Conservation (phyloP, 805 yeast genomes). For the Lachancea waltii region DNA sequence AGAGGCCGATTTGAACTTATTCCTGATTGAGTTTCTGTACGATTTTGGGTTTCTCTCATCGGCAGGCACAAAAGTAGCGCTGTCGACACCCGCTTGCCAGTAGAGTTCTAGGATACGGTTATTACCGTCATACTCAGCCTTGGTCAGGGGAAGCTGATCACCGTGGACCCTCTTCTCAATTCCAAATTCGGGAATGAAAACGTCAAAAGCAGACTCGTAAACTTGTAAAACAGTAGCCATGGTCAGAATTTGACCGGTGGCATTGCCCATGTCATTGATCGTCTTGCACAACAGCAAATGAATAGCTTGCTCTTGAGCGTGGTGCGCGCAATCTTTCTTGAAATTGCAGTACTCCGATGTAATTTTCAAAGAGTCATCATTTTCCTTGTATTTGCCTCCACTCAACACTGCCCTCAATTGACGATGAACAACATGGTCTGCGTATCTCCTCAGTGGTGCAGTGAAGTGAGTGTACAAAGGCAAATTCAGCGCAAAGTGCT, state of each 20-base stretch:
- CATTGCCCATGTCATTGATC: constrained; percentile 61
- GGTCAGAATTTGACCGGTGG: constrained; percentile 75
- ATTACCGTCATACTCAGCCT: constrained; percentile 82
- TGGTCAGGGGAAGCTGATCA: constrained; percentile 85
- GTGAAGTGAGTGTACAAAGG: constrained; percentile 91
- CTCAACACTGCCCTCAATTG: constrained; percentile 68
- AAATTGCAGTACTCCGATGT: constrained; percentile 90
- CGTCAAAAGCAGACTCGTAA: constrained; percentile 93
- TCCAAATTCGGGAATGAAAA: constrained; percentile 85
- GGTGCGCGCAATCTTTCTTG: constrained; percentile 88
- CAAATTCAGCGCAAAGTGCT: constrained; percentile 73
- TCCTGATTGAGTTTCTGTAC: constrained; percentile 70
- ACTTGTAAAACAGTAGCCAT: constrained; percentile 88
- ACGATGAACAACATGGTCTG: constrained; percentile 87
- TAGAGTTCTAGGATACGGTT: constrained; percentile 67
- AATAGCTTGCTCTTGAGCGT: constrained; percentile 91
- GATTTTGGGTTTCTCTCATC: constrained; percentile 77
- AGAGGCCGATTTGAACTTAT: constrained; percentile 67
- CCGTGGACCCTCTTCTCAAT: constrained; percentile 96
- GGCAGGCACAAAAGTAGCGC: constrained; percentile 86
- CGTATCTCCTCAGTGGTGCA: constrained; percentile 87
- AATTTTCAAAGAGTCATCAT: constrained; percentile 65
- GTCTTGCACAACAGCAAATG: constrained; percentile 81
- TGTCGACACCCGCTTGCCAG: constrained; percentile 91
- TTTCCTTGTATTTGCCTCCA: constrained; percentile 41